Base-by-base conservation (phyloP, 805 yeast species). In the Barnettozyma californica region DNA sequence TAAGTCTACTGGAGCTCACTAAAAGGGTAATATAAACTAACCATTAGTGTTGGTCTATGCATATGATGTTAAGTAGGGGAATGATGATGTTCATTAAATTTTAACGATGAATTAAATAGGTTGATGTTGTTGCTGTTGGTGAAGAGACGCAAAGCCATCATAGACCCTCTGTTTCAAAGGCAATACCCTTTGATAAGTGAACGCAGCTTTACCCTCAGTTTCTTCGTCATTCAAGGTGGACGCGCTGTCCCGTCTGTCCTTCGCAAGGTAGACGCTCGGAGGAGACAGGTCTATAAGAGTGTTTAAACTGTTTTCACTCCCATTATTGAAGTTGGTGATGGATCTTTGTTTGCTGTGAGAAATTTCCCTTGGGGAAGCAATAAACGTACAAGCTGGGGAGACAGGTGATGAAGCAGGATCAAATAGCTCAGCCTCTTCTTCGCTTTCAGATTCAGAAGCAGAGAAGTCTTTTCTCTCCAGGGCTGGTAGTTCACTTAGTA, bases 171-270 rank as follows among this genome's bases (percentile, higher is more conserved):
- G 42, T 33, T 45, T 49, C 34, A 56, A 45, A 5, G 64, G 61
- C 33, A 44, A 14, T 18, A 59, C 51, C 43, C 53, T 50, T 21
- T 56, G 48, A 33, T 59, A 59, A 4, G 64, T 60, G 53, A 60
- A 59, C 10, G 50, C 55, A 47, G 27, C 5, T 23, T 18, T 46
- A 33, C 14, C 40, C 3, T 48, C 42, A 10, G 48, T 47, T 6
- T 45, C 45, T 2, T 43, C 47, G 7, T 52, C 47, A 37, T 51
- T 53, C 0, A 58, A 39, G 1, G 63, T 59, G 1, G 60, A 52
- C 5, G 50, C 62, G 6, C 61, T 58, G 1, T 43, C 44, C 4
- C 48, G 41, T 46, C 54, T 53, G 14, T 36, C 39, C 18, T 16
- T 35, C 18, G 20, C 19, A 11, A 36, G n/a, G 9, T 38, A 29